Percentiles rank a stretch among this genome's conserved stretches.
phyloP scores from a whole-genome alignment of 495 filamentous ascomycete species.

The Penicillium roqueforti region DNA sequence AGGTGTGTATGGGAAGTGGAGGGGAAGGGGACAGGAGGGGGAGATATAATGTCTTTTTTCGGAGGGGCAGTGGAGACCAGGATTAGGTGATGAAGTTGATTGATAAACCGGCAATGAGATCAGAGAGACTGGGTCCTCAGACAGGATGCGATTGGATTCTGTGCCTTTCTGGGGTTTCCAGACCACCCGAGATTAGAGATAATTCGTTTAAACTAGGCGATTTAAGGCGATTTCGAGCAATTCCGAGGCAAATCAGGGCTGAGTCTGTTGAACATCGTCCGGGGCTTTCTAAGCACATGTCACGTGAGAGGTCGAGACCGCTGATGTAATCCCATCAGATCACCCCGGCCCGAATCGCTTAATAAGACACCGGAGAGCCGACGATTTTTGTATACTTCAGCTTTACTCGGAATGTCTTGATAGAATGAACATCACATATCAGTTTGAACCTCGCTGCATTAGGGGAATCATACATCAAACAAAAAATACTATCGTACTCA shows the following conservation, averaged over 20 bases:
- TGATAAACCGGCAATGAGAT: slow-evolving; percentile 17
- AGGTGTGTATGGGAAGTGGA: slow-evolving; percentile 14
- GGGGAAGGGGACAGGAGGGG: neutral
- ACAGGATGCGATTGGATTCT: slow-evolving; percentile 10
- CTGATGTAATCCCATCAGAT: slow-evolving; percentile 14
- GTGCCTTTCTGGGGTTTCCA: slow-evolving; percentile 10
- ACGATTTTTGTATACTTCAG: neutral
- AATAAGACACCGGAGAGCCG: too few species aligned
- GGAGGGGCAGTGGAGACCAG: slow-evolving; percentile 20
- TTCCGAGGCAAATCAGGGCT: slow-evolving; percentile 4
- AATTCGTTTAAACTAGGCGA: neutral
- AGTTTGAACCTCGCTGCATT: neutral
- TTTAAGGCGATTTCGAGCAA: neutral
- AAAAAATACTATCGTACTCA: neutral
- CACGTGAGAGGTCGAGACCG: slow-evolving; percentile 27
- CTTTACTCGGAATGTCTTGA: neutral
- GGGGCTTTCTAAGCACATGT: slow-evolving; percentile 27
- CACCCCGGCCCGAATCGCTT: too few species aligned
- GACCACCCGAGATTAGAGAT: slow-evolving; percentile 2
- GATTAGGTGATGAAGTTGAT: slow-evolving; percentile 11
- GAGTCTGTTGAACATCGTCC: slow-evolving; percentile 26
- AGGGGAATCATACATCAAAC: slow-evolving; percentile 1
- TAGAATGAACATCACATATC: neutral
- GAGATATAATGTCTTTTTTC: slow-evolving; percentile 22
- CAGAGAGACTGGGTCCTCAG: slow-evolving; percentile 7